Evolutionary conservation across 148 eudicot genomes (phyloP), one percentile per base, ranked within the genome.

Genomic region (Bassia scoparia): DNA sequence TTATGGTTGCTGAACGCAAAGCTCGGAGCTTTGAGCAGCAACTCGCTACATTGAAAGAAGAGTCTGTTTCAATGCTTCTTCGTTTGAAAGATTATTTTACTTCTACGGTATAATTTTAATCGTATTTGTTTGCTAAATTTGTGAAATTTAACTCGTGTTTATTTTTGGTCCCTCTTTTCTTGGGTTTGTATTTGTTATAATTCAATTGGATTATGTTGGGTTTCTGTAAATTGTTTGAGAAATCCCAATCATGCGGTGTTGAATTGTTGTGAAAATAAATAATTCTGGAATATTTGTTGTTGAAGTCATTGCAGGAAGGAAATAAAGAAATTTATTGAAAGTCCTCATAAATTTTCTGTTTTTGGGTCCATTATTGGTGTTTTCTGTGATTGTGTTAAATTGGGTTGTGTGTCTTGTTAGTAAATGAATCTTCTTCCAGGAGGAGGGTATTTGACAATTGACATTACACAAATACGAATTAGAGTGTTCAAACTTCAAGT

Each of bases 1-100:
- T 86, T 24, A 85, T 88, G 90, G 85, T 56, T 69, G 80, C 89
- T 38, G 93, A 88, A 64, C 53, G 76, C 4, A 85, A 82, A 59
- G 86, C 96, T 15, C 72, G 63, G 34, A 55, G 81, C 18, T 75
- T 72, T 74, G 80, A 88, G 69, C 74, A 74, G 31, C 87, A 87
- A 61, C 68, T 88, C 59, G 6, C 29, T 53, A 50, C 38, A 1
- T 21, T 83, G 3, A 90, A 84, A 70, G 83, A 81, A 0, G 92
- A 88, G 58, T 88, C 85, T n/a, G 35, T 81, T 61, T 75, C 78
- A 37, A 77, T 90, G 85, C 79, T 90, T 34, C 74, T 83, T 49
- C 89, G 83, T 16, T 55, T 85, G 27, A 85, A 83, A 68, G 82
- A 77, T 62, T 76, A 60, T 80, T 67, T 79, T 31, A 85, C 82